Percentiles rank a stretch among this genome's conserved stretches.
Evolutionary conservation across 768 basidiomycete species (phyloP).

Genomic region (Russula olivacea): DNA sequence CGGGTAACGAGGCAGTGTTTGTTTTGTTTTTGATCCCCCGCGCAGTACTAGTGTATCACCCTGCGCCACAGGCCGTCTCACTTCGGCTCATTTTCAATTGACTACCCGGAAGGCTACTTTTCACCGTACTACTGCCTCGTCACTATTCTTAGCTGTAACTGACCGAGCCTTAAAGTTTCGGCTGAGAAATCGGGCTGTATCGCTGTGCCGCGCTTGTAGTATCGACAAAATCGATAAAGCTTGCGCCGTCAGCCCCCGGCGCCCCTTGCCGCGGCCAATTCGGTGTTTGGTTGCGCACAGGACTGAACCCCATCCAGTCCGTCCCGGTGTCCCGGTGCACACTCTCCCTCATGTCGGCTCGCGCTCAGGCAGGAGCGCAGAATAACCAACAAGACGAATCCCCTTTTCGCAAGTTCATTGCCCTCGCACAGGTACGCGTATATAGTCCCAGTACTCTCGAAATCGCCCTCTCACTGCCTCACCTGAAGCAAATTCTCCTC

Average conservation of each 20-base stretch:
- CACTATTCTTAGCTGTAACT: neutral
- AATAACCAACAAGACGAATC: conserved; percentile 33
- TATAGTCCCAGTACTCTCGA: neutral
- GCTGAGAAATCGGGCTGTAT: neutral
- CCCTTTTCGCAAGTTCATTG: conserved; percentile 34
- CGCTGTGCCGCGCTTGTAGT: neutral
- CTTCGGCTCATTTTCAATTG: neutral
- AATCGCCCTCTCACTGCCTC: neutral
- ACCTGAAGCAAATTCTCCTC: conserved; percentile 57
- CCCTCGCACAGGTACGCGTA: conserved; percentile 40
- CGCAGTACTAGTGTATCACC: neutral
- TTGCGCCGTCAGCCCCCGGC: neutral
- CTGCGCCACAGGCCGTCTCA: neutral
- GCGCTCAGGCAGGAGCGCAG: conserved; percentile 5
- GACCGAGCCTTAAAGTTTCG: neutral
- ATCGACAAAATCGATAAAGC: too few species aligned
- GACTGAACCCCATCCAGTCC: neutral
- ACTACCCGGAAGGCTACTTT: neutral
- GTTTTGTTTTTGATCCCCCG: conserved; percentile 2
- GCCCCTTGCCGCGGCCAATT: neutral
- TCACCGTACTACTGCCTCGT: neutral
- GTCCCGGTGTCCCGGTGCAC: neutral
- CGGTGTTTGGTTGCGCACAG: neutral
- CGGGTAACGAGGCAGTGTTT: conserved; percentile 25
- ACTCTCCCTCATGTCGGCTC: conserved; percentile 9